Conservation (phyloP, 176 grass and related monocot genomes). For the Avena sativa region DNA sequence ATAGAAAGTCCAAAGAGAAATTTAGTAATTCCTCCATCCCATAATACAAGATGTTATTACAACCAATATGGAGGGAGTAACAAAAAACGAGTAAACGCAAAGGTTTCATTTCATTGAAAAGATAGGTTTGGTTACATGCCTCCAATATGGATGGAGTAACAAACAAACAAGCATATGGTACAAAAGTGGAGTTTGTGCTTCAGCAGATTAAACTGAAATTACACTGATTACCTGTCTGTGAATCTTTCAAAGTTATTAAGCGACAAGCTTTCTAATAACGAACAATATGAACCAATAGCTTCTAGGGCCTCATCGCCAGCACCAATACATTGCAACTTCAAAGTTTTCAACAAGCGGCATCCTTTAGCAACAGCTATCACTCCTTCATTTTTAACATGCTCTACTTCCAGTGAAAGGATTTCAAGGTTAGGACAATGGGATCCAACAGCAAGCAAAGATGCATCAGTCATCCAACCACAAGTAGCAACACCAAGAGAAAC, state of each 20-base stretch:
- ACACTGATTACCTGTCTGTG: constrained; percentile 68
- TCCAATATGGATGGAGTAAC: too few species aligned
- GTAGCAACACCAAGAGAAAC: constrained; percentile 61
- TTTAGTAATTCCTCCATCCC: neutral
- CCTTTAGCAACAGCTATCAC: constrained; percentile 74
- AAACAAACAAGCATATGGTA: neutral
- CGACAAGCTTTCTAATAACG: constrained; percentile 70
- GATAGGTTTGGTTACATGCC: too few species aligned
- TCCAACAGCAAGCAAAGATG: constrained; percentile 78
- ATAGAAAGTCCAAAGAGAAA: neutral
- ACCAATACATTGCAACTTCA: constrained; percentile 79
- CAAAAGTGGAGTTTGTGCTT: neutral
- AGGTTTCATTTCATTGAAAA: too few species aligned
- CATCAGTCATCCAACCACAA: constrained; percentile 78
- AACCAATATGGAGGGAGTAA: too few species aligned
- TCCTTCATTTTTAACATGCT: constrained; percentile 61
- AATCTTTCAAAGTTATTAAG: constrained; percentile 81
- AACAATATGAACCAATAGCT: constrained; percentile 79
- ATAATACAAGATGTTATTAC: too few species aligned
- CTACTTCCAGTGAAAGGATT: constrained; percentile 67
- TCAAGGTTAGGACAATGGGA: constrained; percentile 71
- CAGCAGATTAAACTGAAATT: constrained; percentile 12
- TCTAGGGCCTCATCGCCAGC: constrained; percentile 73
- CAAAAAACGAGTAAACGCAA: too few species aligned
- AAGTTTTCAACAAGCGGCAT: constrained; percentile 66